Base-by-base conservation (phyloP, 2,329 filamentous ascomycete species). In the Sporothrix phasma region DNA sequence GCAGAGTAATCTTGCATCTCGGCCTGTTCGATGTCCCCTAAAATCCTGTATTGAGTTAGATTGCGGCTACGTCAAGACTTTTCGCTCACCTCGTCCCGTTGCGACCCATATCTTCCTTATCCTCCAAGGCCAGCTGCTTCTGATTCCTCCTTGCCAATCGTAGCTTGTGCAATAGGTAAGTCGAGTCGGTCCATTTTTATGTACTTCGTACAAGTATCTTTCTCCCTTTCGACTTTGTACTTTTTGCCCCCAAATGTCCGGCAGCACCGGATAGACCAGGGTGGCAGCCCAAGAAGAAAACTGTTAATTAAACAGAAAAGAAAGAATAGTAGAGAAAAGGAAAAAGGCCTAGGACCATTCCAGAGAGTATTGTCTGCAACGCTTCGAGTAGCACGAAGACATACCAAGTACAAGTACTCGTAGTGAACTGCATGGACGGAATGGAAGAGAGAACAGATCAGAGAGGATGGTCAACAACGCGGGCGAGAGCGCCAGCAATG, bases 1-100 rank as follows among this genome's bases (percentile, higher is more conserved):
- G n/a, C n/a, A n/a, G n/a, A n/a, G n/a, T n/a, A n/a, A 13, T 31
- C 22, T 49, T n/a, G 39, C 29, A 37, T 19, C 6, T 49, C 51
- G 26, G 22, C 15, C 22, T n/a, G n/a, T 15, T 31, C 22, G 34
- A 10, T 24, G 6, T 29, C 17, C 5, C 17, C 31, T 17, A 31
- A 34, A 39, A 46, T 34, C 56, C 41, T 46, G 41, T 31, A 46
- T 60, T 22, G 13, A 29, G 39, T 60, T 46, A 46, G 46, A 60
- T 60, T 60, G 56, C 56, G 56, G 56, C 56, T 60, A 46, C 56
- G 56, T 59, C 54, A 60, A 60, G 56, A 60, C 56, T 60, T 45
- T 46, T 15, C 26, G 8, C 1, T 24, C 37, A 34, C 41, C 56
- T 31, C 22, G 34, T 60, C 34, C 37, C 54, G n/a, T 11, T 43